phyloP scores from a whole-genome alignment of 805 yeast species.

The Yarrowia yakushimensis region DNA sequence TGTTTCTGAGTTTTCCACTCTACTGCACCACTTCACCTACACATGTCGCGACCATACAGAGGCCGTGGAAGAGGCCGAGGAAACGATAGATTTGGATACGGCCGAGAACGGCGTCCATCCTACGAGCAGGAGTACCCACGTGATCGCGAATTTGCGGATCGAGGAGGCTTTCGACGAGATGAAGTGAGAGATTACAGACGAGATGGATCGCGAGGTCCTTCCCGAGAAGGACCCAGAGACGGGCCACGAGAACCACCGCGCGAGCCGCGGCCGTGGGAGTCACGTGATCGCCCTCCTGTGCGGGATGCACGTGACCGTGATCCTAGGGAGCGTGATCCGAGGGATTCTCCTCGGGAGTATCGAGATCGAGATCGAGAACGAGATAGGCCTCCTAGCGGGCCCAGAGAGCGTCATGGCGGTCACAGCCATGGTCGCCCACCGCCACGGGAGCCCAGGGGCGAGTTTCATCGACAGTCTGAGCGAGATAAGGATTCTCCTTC shows the following conservation, averaged over 20 bases:
- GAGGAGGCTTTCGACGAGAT: neutral
- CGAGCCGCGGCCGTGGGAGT: neutral
- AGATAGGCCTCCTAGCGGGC: neutral
- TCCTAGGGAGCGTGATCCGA: neutral
- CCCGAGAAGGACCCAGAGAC: neutral
- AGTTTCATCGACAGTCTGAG: neutral
- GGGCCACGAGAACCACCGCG: neutral
- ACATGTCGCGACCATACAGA: constrained; percentile 22
- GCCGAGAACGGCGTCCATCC: neutral
- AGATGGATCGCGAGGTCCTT: neutral
- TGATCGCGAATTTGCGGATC: neutral
- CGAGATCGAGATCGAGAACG: neutral
- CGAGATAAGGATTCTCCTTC: neutral
- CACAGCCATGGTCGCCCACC: neutral
- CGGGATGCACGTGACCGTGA: neutral
- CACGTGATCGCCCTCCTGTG: neutral
- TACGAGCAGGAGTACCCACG: constrained; percentile 8
- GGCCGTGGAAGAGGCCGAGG: constrained; percentile 22
- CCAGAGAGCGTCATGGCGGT: constrained; percentile 2
- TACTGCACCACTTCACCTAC: neutral
- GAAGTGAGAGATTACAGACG: neutral
- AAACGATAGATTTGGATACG: constrained; percentile 16
- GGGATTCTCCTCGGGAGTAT: neutral
- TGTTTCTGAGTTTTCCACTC: constrained; percentile 5
- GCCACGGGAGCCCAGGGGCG: neutral